These are phyloP conservation scores for Pythium utonaiense DNA, from an alignment of 352 stramenopile genomes.

Conservation along the genomic window DNA sequence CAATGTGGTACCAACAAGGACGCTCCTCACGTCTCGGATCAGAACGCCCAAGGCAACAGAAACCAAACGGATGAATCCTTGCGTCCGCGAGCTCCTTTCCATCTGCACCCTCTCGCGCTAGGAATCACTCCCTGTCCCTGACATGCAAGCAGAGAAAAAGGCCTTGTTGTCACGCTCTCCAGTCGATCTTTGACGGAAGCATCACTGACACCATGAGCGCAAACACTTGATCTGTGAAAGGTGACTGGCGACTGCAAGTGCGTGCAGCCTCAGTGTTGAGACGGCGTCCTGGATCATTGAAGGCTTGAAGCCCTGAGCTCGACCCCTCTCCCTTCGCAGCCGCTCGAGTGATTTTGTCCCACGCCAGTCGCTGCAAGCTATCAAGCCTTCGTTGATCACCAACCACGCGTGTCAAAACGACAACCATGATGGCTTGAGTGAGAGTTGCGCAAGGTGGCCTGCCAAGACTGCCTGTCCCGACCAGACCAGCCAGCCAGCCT, in stretches of 20 bases:
- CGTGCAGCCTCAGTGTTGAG: neutral
- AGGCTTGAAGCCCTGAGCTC: neutral
- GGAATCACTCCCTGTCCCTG: neutral
- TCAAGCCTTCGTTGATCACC: no score
- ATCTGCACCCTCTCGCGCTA: neutral
- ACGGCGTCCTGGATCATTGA: neutral
- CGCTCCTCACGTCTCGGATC: constrained; percentile 2
- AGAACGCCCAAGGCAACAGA: neutral
- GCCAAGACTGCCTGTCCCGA: neutral
- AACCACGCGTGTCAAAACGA: no score
- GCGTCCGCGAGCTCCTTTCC: neutral
- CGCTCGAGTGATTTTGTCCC: neutral
- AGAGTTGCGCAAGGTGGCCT: neutral
- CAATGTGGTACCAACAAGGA: neutral
- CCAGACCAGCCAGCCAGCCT: neutral
- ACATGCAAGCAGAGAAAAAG: neutral
- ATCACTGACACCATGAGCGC: neutral
- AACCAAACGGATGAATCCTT: neutral
- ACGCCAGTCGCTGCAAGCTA: neutral
- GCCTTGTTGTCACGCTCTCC: neutral
- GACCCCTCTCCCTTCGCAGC: neutral
- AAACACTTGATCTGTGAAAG: neutral
- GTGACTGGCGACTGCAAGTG: neutral
- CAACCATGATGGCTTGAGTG: no score
- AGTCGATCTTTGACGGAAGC: neutral